These are phyloP conservation scores for Starmerella powellii DNA, from an alignment of 805 yeast species.

Conservation along the genomic window DNA sequence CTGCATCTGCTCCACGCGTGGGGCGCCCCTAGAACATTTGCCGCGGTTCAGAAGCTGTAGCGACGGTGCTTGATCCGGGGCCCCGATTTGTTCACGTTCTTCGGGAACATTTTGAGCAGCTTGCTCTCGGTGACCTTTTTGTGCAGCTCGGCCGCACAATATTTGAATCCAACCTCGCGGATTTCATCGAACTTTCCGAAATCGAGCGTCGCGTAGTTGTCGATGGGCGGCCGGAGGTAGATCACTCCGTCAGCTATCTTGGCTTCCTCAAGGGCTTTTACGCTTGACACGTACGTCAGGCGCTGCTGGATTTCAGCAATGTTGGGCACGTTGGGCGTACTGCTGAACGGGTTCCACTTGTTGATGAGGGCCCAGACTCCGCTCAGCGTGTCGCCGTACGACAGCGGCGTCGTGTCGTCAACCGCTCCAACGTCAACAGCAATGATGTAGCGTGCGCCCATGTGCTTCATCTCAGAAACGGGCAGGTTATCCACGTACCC, in stretches of 20 bases:
- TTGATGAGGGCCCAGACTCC: slow-evolving; percentile 86
- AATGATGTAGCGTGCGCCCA: slow-evolving; percentile 71
- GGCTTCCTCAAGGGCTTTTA: slow-evolving; percentile 80
- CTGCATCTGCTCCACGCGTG: too few species aligned
- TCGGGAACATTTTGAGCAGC: slow-evolving; percentile 40
- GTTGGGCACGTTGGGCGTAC: slow-evolving; percentile 77
- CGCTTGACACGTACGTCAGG: slow-evolving; percentile 88
- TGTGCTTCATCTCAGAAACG: slow-evolving; percentile 76
- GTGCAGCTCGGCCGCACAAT: slow-evolving; percentile 49
- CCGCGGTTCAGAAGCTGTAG: slow-evolving; percentile 11
- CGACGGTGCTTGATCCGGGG: slow-evolving; percentile 10
- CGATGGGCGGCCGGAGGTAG: slow-evolving; percentile 89
- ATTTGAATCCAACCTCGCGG: slow-evolving; percentile 62
- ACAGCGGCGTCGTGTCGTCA: slow-evolving; percentile 82
- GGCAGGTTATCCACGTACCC: slow-evolving; percentile 93
- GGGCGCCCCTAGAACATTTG: too few species aligned
- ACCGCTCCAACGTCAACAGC: slow-evolving; percentile 95
- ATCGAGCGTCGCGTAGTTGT: slow-evolving; percentile 79
- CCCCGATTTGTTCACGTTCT: slow-evolving; percentile 17
- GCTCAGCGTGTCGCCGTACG: slow-evolving; percentile 82
- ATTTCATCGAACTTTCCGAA: slow-evolving; percentile 88
- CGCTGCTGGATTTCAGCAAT: slow-evolving; percentile 92
- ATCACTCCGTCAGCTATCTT: slow-evolving; percentile 73
- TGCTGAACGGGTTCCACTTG: slow-evolving; percentile 80
- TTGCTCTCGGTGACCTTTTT: slow-evolving; percentile 41